Evolutionary conservation across 1,139 yeast species (phyloP), one percentile per base, ranked within the genome.

Genomic region (Barnettozyma hawaiiensis): DNA sequence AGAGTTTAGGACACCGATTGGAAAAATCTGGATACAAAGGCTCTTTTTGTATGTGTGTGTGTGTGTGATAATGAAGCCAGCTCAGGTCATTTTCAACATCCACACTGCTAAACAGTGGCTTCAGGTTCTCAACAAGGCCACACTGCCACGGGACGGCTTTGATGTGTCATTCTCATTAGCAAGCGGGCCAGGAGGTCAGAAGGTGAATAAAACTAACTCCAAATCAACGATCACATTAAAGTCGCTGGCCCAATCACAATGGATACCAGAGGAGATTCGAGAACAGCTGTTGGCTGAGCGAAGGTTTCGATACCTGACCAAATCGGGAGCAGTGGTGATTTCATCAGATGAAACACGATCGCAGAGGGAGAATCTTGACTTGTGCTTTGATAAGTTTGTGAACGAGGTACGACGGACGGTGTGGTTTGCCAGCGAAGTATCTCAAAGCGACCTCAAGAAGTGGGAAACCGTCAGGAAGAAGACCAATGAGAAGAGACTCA

Each of bases 181-280:
- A 0, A 82, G 95, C 11, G 97, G 97, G 0, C 90, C 96, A 0
- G 97, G 97, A 0, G 97, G 97, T 0, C 97, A 90, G 55, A 85
- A 90, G 58, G 97, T 90, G 14, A 90, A 90, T 61, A 90, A 87
- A 49, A 76, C 87, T 0, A 79, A 80, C 12, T 77, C 92, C 3
- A 89, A 89, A 56, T 95, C 94, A 4, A 78, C 92, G 0, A 61
- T 90, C 11, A 66, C 77, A 4, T 57, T 86, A 0, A 61, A 65
- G 2, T 62, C 67, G 34, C 76, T 90, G 78, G 65, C 71, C 9
- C 53, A 61, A 2, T 72, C 78, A 16, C 53, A 54, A 7, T 85
- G 95, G 94, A 71, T 89, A 2, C 94, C 95, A 0, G 49, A 47
- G 4, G 68, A 71, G 1, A 63, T 80, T 2, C 66, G 74, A 41